These are phyloP conservation scores for Kwoniella bestiolae DNA, from an alignment of 768 basidiomycete species.

Conservation along the genomic window DNA sequence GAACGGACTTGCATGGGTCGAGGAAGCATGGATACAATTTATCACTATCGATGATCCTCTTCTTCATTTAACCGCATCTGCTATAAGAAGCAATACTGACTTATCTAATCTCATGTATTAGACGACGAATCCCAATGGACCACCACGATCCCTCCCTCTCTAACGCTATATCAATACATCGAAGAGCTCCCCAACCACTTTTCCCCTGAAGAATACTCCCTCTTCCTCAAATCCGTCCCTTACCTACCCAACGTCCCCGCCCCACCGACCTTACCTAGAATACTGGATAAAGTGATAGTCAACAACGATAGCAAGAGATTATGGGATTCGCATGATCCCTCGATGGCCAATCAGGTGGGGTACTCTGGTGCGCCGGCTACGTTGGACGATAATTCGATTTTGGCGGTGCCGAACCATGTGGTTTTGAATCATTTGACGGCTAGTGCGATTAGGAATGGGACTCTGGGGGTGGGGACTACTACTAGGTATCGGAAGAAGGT, in stretches of 20 bases:
- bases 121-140: slow-evolving; percentile 69
- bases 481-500: slow-evolving; percentile 92
- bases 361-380: slow-evolving; percentile 37
- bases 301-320: slow-evolving; percentile 62
- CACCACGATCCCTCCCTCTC: slow-evolving; percentile 72
- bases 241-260: slow-evolving; percentile 79
- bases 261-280: slow-evolving; percentile 83
- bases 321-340: slow-evolving; percentile 33
- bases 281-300: slow-evolving; percentile 91
- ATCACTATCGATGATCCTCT: slow-evolving; percentile 39
- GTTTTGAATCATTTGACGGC: slow-evolving; percentile 93
- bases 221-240: slow-evolving; percentile 58
- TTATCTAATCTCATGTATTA: slow-evolving; percentile 14
- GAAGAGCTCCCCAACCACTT: slow-evolving; percentile 67
- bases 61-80: slow-evolving; percentile 26
- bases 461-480: slow-evolving; percentile 88
- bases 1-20: too few relatives aligned
- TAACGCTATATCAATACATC: slow-evolving; percentile 76
- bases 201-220: slow-evolving; percentile 37
- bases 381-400: slow-evolving; percentile 80
- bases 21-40: background rate
- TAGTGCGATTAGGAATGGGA: slow-evolving; percentile 91
- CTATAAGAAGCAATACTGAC: too few relatives aligned
- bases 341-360: slow-evolving; percentile 20
- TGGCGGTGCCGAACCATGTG: slow-evolving; percentile 91